These are phyloP conservation scores for Pilaira anomala DNA, from an alignment of 192 early-diverging fungal species.

Conservation along the genomic window DNA sequence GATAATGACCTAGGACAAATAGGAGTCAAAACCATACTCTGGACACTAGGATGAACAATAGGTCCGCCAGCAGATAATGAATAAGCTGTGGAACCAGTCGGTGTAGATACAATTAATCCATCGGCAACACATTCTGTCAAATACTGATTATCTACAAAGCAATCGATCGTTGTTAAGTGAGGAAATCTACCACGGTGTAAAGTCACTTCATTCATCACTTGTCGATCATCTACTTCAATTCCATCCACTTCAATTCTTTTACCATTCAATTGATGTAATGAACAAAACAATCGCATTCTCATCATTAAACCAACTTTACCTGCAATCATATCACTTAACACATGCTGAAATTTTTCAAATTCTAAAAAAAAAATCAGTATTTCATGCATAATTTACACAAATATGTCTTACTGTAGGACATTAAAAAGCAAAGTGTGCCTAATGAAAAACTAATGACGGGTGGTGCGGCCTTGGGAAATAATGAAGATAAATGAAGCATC, in stretches of 20 bases:
- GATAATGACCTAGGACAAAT: conserved; percentile 84
- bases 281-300: conserved; percentile 76
- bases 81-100: conserved; percentile 92
- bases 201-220: conserved; percentile 85
- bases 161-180: conserved; percentile 77
- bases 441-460: conserved; percentile 93
- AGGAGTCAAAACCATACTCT: conserved; percentile 69
- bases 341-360: conserved; percentile 58
- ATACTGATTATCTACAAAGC: conserved; percentile 75
- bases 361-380: conserved; percentile 38
- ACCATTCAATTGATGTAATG: conserved; percentile 55
- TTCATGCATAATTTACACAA: too few species aligned
- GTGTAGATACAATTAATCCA: conserved; percentile 77
- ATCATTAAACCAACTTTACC: conserved; percentile 64
- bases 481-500: conserved; percentile 79
- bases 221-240: conserved; percentile 46
- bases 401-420: conserved; percentile 65
- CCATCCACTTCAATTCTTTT: conserved; percentile 48
- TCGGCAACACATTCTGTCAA: conserved; percentile 77
- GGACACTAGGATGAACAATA: conserved; percentile 77
- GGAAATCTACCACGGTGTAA: conserved; percentile 85
- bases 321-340: conserved; percentile 61
- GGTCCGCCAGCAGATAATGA: conserved; percentile 83
- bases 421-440: conserved; percentile 88
- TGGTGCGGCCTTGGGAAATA: conserved; percentile 73